Evolutionary conservation across 176 grass and related monocot species (phyloP).

Genomic region (Avena eriantha): DNA sequence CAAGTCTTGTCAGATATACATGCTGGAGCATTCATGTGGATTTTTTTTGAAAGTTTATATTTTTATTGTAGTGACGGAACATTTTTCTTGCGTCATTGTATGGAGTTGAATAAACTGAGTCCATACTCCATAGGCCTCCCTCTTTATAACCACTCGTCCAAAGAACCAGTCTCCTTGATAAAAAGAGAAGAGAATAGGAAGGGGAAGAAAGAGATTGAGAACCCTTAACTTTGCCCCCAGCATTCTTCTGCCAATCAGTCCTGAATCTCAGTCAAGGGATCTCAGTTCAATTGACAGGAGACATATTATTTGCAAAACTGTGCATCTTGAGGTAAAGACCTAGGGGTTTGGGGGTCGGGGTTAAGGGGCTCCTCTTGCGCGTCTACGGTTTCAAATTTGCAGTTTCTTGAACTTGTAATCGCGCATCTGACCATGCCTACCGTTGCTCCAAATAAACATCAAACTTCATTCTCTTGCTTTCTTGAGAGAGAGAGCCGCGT

Average conservation of each 20-base stretch:
- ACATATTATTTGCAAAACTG: conserved; percentile 14
- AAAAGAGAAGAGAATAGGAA: not conserved
- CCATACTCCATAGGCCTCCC: conserved; percentile 23
- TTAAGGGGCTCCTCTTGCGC: not conserved
- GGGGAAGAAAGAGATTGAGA: not conserved
- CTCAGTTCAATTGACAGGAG: conserved; percentile 2
- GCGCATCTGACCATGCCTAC: not conserved
- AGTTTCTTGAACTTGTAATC: not conserved
- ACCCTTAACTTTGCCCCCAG: conserved; percentile 14
- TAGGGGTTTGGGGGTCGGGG: not conserved
- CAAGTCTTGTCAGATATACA: conserved; percentile 28
- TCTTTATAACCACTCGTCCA: conserved; percentile 36
- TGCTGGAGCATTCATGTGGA: conserved; percentile 37
- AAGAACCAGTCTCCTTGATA: not conserved
- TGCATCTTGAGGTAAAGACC: conserved; percentile 51
- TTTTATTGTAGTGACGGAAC: conserved; percentile 26
- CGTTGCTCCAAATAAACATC: not conserved
- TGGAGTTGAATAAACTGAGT: conserved; percentile 39
- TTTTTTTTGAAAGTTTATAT: conserved; percentile 11
- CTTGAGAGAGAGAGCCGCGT: not conserved
- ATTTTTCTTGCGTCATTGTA: not conserved
- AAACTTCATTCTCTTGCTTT: not conserved
- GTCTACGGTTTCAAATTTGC: not conserved
- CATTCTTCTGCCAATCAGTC: conserved; percentile 3
- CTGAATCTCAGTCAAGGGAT: conserved; percentile 24